Evolutionary conservation across 371 early-diverging fungal species (phyloP), one percentile per base, ranked within the genome.

Genomic region (Mucor irregularis): DNA sequence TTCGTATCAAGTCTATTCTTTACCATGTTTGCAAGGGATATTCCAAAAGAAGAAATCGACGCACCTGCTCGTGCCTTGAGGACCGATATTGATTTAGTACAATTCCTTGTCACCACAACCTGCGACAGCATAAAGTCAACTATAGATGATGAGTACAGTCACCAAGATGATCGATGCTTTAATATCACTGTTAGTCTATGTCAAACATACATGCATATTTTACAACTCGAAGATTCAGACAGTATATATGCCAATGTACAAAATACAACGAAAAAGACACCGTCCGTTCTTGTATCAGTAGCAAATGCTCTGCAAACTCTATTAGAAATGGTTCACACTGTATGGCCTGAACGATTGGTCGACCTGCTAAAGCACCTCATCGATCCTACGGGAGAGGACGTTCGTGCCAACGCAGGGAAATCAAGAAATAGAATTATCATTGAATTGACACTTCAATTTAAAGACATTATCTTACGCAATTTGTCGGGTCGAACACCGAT

Each of bases 21-120:
- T 38, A 21, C 61, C 0, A 54, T 76, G 33, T 75, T 81, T 58
- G 33, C 48, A 7, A 17, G 11, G 22, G 52, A 63, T 52, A 56
- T 61, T 31, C 34, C 52, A 35, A 52, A 44, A 29, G 35, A 44
- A 0, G 57, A 56, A n/a, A 22, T 30, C 13, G 29, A 14, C 3
- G 4, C 34, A 7, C 17, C 51, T 21, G 16, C 46, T 6, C 51
- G 42, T 17, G 42, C 50, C 33, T 50, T 80, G 17, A 57, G 74
- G 7, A 48, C 64, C 0, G 68, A 81, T 55, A 52, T 76, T n/a
- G 72, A 66, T 16, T 76, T 77, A 59, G 65, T 75, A 3, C 70
- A 79, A n/a, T 77, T 74, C 53, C 49, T 79, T 22, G 64, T 76
- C 1, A 33, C 67, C 16, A 63, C 46, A 35, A 64, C 72, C 0